Conservation (phyloP, 1,284 basidiomycete species). For the Sanguinoderma infundibulare region DNA sequence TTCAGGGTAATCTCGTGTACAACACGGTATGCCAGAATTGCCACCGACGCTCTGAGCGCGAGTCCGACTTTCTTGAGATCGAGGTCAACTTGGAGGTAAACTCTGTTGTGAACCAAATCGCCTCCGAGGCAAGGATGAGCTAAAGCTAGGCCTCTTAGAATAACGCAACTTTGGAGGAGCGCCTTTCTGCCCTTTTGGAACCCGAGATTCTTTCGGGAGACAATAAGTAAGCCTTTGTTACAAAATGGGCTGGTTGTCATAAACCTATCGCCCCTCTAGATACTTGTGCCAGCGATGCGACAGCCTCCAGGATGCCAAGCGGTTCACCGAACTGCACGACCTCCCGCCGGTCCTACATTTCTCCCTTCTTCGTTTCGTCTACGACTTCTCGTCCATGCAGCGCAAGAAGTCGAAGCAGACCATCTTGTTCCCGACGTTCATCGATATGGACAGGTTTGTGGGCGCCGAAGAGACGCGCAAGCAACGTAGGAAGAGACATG, state of each 20-base stretch:
- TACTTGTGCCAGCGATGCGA: conserved; percentile 81
- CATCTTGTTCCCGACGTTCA: conserved; percentile 71
- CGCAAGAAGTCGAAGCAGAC: conserved; percentile 84
- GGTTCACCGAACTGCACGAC: conserved; percentile 67
- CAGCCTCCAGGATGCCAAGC: conserved; percentile 74
- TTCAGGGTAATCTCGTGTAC: conserved; percentile 84
- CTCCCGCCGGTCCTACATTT: conserved; percentile 89
- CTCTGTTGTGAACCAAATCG: conserved; percentile 1
- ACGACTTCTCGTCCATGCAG: conserved; percentile 75
- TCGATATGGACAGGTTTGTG: conserved; percentile 78
- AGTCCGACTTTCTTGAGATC: conserved; percentile 80
- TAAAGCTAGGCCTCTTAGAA: conserved; percentile 46
- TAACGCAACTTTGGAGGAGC: conserved; percentile 73
- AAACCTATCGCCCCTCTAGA: conserved; percentile 40
- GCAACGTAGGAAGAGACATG: conserved; percentile 20
- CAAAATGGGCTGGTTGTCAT: neutral
- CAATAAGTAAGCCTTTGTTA: conserved; percentile 61
- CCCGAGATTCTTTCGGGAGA: conserved; percentile 79
- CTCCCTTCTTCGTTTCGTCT: conserved; percentile 88
- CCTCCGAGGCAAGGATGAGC: neutral
- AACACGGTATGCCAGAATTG: conserved; percentile 79
- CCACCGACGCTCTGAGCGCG: conserved; percentile 65
- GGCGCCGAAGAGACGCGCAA: conserved; percentile 27
- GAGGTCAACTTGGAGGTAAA: conserved; percentile 81
- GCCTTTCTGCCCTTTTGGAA: conserved; percentile 63